A percentile compares a stretch with the other conserved stretches of the same genome.
These are phyloP conservation scores for Glycine soja DNA, from an alignment of 306 rosid genomes.

Conservation along the genomic window DNA sequence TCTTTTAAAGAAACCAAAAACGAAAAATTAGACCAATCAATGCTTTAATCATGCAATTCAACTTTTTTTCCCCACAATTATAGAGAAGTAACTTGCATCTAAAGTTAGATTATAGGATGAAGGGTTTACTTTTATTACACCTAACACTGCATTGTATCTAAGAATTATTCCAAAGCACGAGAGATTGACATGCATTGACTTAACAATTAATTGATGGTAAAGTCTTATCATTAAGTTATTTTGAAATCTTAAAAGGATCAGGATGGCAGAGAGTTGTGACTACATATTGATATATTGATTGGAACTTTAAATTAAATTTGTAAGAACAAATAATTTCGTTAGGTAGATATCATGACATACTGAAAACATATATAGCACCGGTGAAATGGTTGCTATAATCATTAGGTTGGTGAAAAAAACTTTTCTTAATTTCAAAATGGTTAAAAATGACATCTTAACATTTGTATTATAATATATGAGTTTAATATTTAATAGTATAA, in stretches of 20 bases:
- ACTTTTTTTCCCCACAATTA: not conserved
- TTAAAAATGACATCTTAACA: not conserved
- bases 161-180: not conserved
- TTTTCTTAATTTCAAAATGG: not conserved
- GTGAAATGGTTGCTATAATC: constrained; percentile 36
- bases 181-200: not conserved
- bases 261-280: not conserved
- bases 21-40: not conserved
- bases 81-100: not conserved
- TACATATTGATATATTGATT: not conserved
- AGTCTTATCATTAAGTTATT: not conserved
- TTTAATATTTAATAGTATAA: too few species aligned
- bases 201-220: not conserved
- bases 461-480: too few species aligned
- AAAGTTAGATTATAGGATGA: not conserved
- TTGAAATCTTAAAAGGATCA: not conserved
- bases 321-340: not conserved
- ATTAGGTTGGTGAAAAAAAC: constrained; percentile 13
- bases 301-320: not conserved
- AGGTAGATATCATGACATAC: constrained; percentile 14
- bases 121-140: not conserved
- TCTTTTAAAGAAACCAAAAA: not conserved
- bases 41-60: not conserved
- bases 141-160: not conserved
- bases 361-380: constrained; percentile 26